A percentile compares a stretch with the other conserved stretches of the same genome.
phyloP scores from a whole-genome alignment of 139 green algal species.

The Astrephomene gubernaculifera region DNA sequence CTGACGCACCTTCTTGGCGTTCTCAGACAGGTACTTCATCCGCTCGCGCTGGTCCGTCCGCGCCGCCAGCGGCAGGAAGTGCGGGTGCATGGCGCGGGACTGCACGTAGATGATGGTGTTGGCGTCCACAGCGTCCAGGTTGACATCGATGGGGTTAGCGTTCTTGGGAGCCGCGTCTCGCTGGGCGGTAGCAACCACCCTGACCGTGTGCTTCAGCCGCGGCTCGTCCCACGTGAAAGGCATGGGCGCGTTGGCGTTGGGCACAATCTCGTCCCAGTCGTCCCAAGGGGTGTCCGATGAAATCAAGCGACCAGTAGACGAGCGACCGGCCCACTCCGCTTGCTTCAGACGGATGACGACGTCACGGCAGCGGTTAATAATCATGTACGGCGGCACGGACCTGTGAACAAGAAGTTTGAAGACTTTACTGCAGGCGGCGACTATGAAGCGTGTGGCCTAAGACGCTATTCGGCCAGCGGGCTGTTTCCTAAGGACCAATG shows the following conservation, averaged over 20 bases:
- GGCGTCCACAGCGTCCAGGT: conserved; percentile 18
- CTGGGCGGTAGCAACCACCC: background rate
- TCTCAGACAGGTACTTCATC: conserved; percentile 33
- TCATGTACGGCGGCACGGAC: conserved; percentile 77
- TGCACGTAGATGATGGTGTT: conserved; percentile 32
- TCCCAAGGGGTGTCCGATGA: conserved; percentile 23
- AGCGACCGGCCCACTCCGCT: conserved; percentile 11
- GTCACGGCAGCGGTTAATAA: conserved; percentile 83
- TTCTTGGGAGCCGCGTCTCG: background rate
- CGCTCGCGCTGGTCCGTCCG: background rate
- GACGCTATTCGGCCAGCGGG: no score
- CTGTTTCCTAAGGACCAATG: no score
- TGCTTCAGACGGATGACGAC: conserved; percentile 79
- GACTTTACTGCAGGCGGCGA: no score
- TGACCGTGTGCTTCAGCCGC: conserved; percentile 9
- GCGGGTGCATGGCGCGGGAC: background rate
- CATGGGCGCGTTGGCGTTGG: conserved; percentile 51
- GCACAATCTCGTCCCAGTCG: conserved; percentile 45
- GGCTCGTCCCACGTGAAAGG: conserved; percentile 92
- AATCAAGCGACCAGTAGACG: background rate
- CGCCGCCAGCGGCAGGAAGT: background rate
- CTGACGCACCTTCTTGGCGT: conserved; percentile 44
- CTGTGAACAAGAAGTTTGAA: conserved; percentile 25
- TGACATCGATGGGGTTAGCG: conserved; percentile 15
- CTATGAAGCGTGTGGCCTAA: no score